A percentile compares a stretch with the other conserved stretches of the same genome.
Evolutionary conservation across 2,329 filamentous ascomycete genomes (phyloP).

Genomic region (Penicillium sp.): DNA sequence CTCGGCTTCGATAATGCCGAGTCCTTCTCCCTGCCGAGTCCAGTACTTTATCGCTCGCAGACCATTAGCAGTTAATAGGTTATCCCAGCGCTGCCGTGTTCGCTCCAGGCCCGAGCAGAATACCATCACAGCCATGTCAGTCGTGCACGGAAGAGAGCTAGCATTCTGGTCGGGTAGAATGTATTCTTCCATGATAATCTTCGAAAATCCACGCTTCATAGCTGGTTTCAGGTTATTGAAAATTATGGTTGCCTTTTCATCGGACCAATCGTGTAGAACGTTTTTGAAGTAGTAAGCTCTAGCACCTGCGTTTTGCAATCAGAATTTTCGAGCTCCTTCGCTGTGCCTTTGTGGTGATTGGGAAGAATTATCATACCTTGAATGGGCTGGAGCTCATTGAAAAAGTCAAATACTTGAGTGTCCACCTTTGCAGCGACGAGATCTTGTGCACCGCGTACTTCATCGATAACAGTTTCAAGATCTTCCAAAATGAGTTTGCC

Average conservation of each 20-base stretch:
- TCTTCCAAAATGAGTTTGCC: conserved; percentile 56
- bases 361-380: too few species aligned
- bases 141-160: conserved; percentile 20
- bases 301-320: conserved; percentile 11
- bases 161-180: conserved; percentile 31
- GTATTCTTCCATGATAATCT: conserved; percentile 31
- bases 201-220: conserved; percentile 29
- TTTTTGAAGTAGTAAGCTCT: conserved; percentile 37
- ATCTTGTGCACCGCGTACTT: conserved; percentile 14
- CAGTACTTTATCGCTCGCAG: conserved; percentile 23
- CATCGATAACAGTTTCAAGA: conserved; percentile 42
- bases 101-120: conserved; percentile 30
- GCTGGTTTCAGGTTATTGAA: conserved; percentile 25
- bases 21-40: conserved; percentile 19
- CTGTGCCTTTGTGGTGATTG: too few species aligned
- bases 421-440: neutral
- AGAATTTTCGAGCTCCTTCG: neutral
- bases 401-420: conserved; percentile 24
- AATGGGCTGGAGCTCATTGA: conserved; percentile 16
- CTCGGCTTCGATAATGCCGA: conserved; percentile 24
- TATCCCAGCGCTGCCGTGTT: conserved; percentile 24
- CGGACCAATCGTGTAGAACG: conserved; percentile 40
- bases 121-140: conserved; percentile 32
- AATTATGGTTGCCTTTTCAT: conserved; percentile 28
- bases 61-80: conserved; percentile 21